Evolutionary conservation across 2,329 filamentous ascomycete genomes (phyloP), one percentile per base, ranked within the genome.

Genomic region (Neofusicoccum kwambonambiense): DNA sequence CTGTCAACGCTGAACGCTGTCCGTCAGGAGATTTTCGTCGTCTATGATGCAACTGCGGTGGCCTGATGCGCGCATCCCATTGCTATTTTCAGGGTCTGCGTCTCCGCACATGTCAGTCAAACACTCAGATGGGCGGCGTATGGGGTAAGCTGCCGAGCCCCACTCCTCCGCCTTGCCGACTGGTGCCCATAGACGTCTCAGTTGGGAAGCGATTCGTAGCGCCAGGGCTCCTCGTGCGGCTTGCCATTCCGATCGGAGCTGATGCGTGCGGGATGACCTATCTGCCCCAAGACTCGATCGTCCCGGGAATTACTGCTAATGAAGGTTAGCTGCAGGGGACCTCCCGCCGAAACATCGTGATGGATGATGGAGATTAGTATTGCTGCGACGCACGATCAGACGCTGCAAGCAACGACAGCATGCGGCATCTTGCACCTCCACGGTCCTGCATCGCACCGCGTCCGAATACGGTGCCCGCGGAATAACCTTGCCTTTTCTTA

Each of bases 11-110:
- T 56, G 37, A 35, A 44, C 11, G n/a, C 13, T 35, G 31, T 3
- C 15, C 12, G 3, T 60, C 41, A 60, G 56, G 42, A 60, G 56
- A 60, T 45, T 60, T 34, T 37, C 31, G 15, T 47, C 42, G 4
- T 3, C n/a, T 45, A 60, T 60, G 56, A 60, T 60, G 56, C 56
- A 60, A 60, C 19, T 11, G 5, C 27, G 56, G 17, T 17, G n/a
- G 42, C 56, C 56, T 60, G 56, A 60, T 19, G 52, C 39, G 12
- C 8, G 1, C 1, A 31, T 31, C 8, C 41, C 19, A 45, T 12
- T 22, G 56, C 56, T 47, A 60, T 60, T 60, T 58, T 37, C 56
- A 60, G 56, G 42, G 41, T 47, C 56, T 22, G 34, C n/a, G 45
- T 22, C 56, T 47, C 56, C 56, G 42, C 56, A 45, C 41, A 47